phyloP scores from a whole-genome alignment of 192 early-diverging fungal genomes.

The Entophlyctis helioformis region DNA sequence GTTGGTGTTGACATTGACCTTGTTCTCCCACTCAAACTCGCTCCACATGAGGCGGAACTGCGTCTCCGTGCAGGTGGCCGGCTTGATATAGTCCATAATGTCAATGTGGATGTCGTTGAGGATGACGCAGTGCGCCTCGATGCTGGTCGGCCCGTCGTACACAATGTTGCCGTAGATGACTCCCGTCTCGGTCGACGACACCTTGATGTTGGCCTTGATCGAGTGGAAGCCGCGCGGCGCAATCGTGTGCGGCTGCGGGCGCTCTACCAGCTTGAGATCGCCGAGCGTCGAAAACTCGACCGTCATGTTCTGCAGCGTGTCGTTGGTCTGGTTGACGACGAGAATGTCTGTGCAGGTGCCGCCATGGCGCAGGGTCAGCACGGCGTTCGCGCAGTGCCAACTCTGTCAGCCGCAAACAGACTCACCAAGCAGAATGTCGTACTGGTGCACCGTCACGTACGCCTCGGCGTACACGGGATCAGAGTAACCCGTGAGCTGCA shows the following conservation, averaged over 20 bases:
- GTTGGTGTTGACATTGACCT: slow-evolving; percentile 93
- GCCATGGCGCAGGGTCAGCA: too few relatives aligned
- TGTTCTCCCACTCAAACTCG: slow-evolving; percentile 99
- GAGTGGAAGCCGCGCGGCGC: slow-evolving; percentile 88
- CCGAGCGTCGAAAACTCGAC: slow-evolving; percentile 98
- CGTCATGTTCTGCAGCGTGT: slow-evolving; percentile 93
- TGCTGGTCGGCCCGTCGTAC: slow-evolving; percentile 89
- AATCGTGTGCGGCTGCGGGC: slow-evolving; percentile 72
- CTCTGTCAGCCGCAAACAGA: too few relatives aligned
- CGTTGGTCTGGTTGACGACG: slow-evolving; percentile 91
- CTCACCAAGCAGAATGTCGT: slow-evolving; percentile 82
- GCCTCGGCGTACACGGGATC: slow-evolving; percentile 99
- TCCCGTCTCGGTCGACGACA: slow-evolving; percentile 93
- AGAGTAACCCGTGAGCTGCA: slow-evolving; percentile 93
- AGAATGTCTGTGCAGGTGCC: slow-evolving; percentile 61
- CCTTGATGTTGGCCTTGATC: slow-evolving; percentile 95
- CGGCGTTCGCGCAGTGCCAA: too few relatives aligned
- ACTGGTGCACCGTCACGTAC: slow-evolving; percentile 94
- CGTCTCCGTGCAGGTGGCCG: slow-evolving; percentile 76
- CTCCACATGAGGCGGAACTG: slow-evolving; percentile 98
- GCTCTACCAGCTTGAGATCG: slow-evolving; percentile 93
- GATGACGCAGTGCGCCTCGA: slow-evolving; percentile 84
- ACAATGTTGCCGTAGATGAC: slow-evolving; percentile 98
- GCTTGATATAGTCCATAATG: slow-evolving; percentile 99
- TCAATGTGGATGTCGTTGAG: slow-evolving; percentile 98